A percentile compares a stretch with the other conserved stretches of the same genome.
Evolutionary conservation across 768 basidiomycete species (phyloP).

Genomic region (Podaxis sp.): DNA sequence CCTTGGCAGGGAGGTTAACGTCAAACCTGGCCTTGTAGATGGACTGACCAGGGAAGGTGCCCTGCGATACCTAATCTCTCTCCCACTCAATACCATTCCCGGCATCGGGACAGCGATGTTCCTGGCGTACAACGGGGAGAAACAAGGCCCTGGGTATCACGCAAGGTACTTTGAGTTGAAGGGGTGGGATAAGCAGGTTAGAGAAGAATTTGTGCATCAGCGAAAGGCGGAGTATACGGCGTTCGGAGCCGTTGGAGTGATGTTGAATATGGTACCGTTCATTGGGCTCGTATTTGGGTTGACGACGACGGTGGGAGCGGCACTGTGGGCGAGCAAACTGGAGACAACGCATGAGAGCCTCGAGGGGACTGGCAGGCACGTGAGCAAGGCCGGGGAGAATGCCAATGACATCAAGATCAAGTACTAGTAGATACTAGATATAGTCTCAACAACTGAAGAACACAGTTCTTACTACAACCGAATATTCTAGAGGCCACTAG

Average conservation of each 20-base stretch:
- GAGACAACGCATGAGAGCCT: slow-evolving; percentile 35
- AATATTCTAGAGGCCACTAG: too few relatives aligned
- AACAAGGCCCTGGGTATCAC: slow-evolving; percentile 58
- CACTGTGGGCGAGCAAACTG: slow-evolving; percentile 70
- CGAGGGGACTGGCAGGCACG: slow-evolving; percentile 16
- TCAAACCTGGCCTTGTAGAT: slow-evolving; percentile 45
- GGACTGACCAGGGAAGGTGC: slow-evolving; percentile 45
- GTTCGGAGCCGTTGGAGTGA: slow-evolving; percentile 63
- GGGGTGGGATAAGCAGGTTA: slow-evolving; percentile 43
- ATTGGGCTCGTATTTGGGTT: slow-evolving; percentile 59
- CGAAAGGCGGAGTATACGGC: slow-evolving; percentile 63
- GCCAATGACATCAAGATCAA: neutral
- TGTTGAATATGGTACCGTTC: slow-evolving; percentile 61
- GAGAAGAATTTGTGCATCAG: slow-evolving; percentile 44
- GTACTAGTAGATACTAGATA: too few relatives aligned
- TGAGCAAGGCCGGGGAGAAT: slow-evolving; percentile 18
- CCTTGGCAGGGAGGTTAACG: slow-evolving; percentile 37
- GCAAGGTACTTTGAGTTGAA: slow-evolving; percentile 72
- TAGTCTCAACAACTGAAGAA: too few relatives aligned
- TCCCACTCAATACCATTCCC: slow-evolving; percentile 70
- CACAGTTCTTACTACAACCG: too few relatives aligned
- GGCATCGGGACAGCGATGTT: slow-evolving; percentile 65
- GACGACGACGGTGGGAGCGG: slow-evolving; percentile 67
- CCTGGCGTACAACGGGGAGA: slow-evolving; percentile 51
- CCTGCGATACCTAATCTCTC: slow-evolving; percentile 57